Conservation (phyloP, 306 rosid species). For the Rubus parviflorus region DNA sequence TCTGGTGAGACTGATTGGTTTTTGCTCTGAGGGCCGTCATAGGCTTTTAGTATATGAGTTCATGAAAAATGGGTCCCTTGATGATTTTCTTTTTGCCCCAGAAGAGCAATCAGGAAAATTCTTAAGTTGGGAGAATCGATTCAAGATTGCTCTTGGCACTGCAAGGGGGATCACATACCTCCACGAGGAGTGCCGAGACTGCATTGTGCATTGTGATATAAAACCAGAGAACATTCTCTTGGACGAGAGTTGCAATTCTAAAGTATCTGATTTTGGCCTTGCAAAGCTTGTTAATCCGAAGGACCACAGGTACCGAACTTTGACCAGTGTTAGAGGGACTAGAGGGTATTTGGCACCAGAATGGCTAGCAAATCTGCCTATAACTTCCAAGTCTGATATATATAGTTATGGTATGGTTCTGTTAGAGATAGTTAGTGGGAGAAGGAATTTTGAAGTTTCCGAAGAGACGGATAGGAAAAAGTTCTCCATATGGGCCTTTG, state of each 20-base stretch:
- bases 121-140: constrained; percentile 70
- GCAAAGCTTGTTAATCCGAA: constrained; percentile 62
- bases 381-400: constrained; percentile 75
- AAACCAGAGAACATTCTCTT: constrained; percentile 90
- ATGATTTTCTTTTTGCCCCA: constrained; percentile 47
- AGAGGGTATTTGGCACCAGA: constrained; percentile 90
- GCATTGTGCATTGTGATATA: constrained; percentile 86
- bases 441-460: constrained; percentile 71
- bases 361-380: constrained; percentile 82
- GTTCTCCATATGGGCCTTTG: constrained; percentile 75
- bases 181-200: constrained; percentile 87
- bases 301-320: constrained; percentile 62
- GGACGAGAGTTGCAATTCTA: constrained; percentile 63
- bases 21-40: constrained; percentile 85
- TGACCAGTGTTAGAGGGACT: constrained; percentile 76
- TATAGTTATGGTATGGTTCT: constrained; percentile 87
- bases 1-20: constrained; percentile 83
- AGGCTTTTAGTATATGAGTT: constrained; percentile 83
- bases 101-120: constrained; percentile 46
- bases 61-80: constrained; percentile 82
- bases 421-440: constrained; percentile 80
- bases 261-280: constrained; percentile 89
- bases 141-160: constrained; percentile 66
- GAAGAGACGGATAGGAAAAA: constrained; percentile 58
- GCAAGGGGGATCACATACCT: constrained; percentile 91